Percentiles rank a stretch among this genome's conserved stretches.
Evolutionary conservation across 169 alveolate genomes (phyloP).

Genomic region (Plasmodium gallinaceum): DNA sequence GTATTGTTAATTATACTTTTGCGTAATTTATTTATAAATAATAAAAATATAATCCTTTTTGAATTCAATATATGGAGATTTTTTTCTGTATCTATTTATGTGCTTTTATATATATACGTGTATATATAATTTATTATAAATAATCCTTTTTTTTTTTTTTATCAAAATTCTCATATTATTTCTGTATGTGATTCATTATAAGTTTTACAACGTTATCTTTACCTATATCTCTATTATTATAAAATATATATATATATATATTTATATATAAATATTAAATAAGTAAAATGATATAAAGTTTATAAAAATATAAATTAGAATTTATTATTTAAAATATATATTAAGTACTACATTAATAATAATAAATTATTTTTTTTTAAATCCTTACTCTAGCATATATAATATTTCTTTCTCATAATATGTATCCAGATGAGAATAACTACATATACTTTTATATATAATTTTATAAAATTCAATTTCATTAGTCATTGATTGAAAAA

Average conservation of each 20-base stretch:
- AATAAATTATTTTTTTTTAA: not conserved
- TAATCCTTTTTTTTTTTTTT: too few relatives aligned
- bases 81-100: not conserved
- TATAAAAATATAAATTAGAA: not conserved
- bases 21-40: too few relatives aligned
- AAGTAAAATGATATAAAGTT: not conserved
- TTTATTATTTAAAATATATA: not conserved
- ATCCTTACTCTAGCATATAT: conserved; percentile 45
- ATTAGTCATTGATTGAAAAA: conserved; percentile 23
- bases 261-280: not conserved
- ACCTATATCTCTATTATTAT: conserved; percentile 38
- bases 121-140: not conserved
- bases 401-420: conserved; percentile 48
- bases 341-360: too few relatives aligned
- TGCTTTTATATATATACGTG: not conserved
- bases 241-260: not conserved
- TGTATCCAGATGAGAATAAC: conserved; percentile 53
- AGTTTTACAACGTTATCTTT: conserved; percentile 46
- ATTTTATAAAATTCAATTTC: conserved; percentile 74
- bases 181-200: conserved; percentile 36
- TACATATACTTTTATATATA: conserved; percentile 72
- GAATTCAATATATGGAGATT: not conserved
- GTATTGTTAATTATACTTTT: too few relatives aligned
- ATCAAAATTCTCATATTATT: conserved; percentile 4
- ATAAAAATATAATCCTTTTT: too few relatives aligned